Base-by-base conservation (phyloP, 495 filamentous ascomycete species). In the Hamigera avellanea region DNA sequence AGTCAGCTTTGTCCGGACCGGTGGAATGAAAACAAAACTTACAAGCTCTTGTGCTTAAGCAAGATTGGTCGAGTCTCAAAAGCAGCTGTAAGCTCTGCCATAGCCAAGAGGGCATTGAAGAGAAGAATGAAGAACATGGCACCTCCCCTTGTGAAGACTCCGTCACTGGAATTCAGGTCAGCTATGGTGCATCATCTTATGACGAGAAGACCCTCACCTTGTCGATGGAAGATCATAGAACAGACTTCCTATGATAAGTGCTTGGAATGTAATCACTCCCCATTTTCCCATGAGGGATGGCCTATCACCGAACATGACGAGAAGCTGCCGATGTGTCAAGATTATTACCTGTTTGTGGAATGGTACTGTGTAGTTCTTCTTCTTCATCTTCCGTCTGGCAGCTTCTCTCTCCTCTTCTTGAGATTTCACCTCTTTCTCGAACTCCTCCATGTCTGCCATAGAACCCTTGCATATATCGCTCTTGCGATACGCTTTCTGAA, bases 21-120 rank as follows among this genome's bases (percentile, higher is more conserved):
- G 6, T 6, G n/a, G 14, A 30, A 30, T 30, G 12, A 12, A 30
- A 31, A 4, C 3, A 13, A 19, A n/a, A 39, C 62, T 44, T 33
- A 66, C 62, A 67, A 91, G 39, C 72, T 76, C 56, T 85, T 83
- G 54, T 94, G 86, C 44, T 91, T 88, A 39, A 84, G 62, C 26
- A 93, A 57, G 29, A 93, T 81, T 2, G 80, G 82, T 17, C 81
- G 70, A 8, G 73, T 75, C 2, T 67, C 53, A 45, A 88, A 89
- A 2, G 80, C 73, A 17, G 76, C 59, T 12, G 78, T 84, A 21
- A 89, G 63, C 44, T 93, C 86, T 6, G 81, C 72, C 14, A 93
- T 56, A 12, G 86, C 81, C 15, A 89, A 68, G 23, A 93, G 68
- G 18, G 82, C 73, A 45, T 88, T 88, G 66, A 89, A 89, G 9